Evolutionary conservation across 1,284 basidiomycete genomes (phyloP).

Genomic region (Apiotrichum siamense): DNA sequence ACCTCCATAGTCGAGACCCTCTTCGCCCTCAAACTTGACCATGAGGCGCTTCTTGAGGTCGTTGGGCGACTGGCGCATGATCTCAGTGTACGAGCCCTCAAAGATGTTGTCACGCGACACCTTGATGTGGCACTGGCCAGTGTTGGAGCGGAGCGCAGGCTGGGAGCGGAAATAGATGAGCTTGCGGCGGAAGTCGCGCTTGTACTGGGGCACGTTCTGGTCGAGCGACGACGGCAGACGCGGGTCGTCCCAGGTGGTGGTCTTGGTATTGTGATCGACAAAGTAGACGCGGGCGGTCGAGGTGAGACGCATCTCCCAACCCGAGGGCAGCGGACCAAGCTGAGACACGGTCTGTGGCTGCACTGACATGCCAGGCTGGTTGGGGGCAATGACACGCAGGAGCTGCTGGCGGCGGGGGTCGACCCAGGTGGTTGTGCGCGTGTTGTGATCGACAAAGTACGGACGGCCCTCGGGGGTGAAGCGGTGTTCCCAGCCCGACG

Average conservation of each 20-base stretch:
- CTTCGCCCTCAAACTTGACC: constrained; percentile 98
- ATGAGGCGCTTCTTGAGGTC: constrained; percentile 95
- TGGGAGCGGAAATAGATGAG: constrained; percentile 98
- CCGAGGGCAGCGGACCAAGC: constrained; percentile 89
- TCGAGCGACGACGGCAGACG: constrained; percentile 63
- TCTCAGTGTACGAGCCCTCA: constrained; percentile 92
- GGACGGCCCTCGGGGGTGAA: constrained; percentile 95
- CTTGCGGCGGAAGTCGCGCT: constrained; percentile 97
- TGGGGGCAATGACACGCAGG: constrained; percentile 77
- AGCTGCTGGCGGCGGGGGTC: constrained; percentile 88
- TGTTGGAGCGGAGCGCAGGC: constrained; percentile 79
- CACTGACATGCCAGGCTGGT: constrained; percentile 67
- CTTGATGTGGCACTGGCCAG: constrained; percentile 95
- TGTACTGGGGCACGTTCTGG: constrained; percentile 97
- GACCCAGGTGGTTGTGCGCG: constrained; percentile 95
- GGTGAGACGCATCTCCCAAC: constrained; percentile 96
- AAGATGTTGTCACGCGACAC: constrained; percentile 87
- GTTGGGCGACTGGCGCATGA: constrained; percentile 85
- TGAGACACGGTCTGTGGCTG: constrained; percentile 78
- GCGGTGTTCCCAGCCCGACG: constrained; percentile 96
- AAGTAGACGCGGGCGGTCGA: constrained; percentile 91
- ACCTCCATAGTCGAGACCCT: constrained; percentile 97
- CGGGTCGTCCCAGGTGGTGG: constrained; percentile 94
- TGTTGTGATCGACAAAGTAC: constrained; percentile 96
- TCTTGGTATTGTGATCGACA: constrained; percentile 88